Evolutionary conservation across 2,329 filamentous ascomycete genomes (phyloP).

Genomic region (Orbilia brochopaga): DNA sequence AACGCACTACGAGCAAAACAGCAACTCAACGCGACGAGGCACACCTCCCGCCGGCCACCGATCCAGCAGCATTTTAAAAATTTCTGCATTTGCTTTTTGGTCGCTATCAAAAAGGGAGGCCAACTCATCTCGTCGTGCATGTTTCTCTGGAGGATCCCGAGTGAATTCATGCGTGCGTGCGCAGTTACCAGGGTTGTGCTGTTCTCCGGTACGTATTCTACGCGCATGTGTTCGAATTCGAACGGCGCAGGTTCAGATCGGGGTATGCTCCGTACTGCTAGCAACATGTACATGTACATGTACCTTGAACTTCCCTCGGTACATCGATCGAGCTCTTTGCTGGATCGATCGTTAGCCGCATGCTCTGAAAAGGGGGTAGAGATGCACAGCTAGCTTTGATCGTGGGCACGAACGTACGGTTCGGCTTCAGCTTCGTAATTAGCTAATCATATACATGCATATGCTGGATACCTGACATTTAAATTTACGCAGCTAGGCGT

Average conservation of each 20-base stretch:
- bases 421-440: neutral
- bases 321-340: neutral
- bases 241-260: no score
- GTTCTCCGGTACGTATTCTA: neutral
- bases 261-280: no score
- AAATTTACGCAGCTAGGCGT: no score
- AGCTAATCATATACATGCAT: neutral
- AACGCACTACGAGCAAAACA: slow-evolving; percentile 47
- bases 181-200: neutral
- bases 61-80: slow-evolving; percentile 18
- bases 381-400: neutral
- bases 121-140: slow-evolving; percentile 4
- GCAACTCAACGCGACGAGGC: slow-evolving; percentile 40
- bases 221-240: neutral
- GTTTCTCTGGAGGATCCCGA: slow-evolving; percentile 1
- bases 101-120: slow-evolving; percentile 2
- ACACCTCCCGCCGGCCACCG: slow-evolving; percentile 36
- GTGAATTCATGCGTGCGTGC: neutral
- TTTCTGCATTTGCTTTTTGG: neutral
- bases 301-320: neutral
- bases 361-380: neutral
- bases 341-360: neutral
- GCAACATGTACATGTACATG: no score
- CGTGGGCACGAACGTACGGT: neutral
- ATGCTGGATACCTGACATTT: neutral